A percentile compares a stretch with the other conserved stretches of the same genome.
phyloP scores from a whole-genome alignment of 176 grass and related monocot genomes.

The Saccharum spontaneum region DNA sequence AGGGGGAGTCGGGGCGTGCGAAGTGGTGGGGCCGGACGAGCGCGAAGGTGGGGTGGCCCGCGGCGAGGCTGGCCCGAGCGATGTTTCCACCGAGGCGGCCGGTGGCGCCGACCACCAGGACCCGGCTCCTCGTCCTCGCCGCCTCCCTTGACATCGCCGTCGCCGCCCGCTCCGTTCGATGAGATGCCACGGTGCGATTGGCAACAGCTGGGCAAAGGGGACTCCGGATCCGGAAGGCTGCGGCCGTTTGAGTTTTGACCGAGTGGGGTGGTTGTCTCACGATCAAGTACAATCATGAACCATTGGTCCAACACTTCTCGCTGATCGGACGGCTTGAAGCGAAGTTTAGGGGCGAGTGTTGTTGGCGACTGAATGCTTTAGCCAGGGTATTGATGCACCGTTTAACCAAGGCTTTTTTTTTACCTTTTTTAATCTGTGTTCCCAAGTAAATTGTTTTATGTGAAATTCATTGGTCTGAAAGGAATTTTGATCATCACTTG shows the following conservation, averaged over 20 bases:
- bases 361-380: background rate
- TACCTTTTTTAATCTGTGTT: too few species aligned
- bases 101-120: constrained; percentile 80
- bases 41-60: constrained; percentile 62
- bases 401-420: too few species aligned
- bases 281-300: background rate
- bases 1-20: constrained; percentile 5
- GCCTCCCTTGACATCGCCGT: constrained; percentile 33
- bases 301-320: background rate
- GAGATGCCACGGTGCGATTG: background rate
- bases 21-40: constrained; percentile 67
- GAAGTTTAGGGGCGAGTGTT: background rate
- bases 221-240: background rate
- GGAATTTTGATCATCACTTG: background rate
- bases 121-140: constrained; percentile 54
- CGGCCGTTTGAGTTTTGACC: background rate
- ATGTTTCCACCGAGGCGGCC: constrained; percentile 62
- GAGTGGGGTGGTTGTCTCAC: background rate
- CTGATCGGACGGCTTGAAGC: background rate
- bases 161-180: background rate
- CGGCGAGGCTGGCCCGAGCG: constrained; percentile 60
- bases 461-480: background rate
- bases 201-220: background rate
- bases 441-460: background rate
- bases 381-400: background rate